These are phyloP conservation scores for Pseudogymnoascus destructans DNA, from an alignment of 2,329 filamentous ascomycete genomes.

Conservation along the genomic window DNA sequence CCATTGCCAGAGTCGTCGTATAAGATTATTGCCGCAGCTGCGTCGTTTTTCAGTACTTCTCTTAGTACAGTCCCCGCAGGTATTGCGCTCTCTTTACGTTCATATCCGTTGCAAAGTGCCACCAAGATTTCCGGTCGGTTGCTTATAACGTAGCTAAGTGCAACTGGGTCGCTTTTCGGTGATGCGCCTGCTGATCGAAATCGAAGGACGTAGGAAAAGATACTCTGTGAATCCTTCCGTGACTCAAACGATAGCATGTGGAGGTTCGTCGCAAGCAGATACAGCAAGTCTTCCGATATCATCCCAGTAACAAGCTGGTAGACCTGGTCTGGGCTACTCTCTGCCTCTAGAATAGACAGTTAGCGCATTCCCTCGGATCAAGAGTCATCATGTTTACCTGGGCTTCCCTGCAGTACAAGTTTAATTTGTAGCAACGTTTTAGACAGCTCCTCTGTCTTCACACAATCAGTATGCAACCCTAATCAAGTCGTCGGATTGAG, in stretches of 20 bases:
- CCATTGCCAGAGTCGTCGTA: constrained; percentile 73
- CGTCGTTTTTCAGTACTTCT: constrained; percentile 80
- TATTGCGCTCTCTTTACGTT: constrained; percentile 80
- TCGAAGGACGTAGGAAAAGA: constrained; percentile 88
- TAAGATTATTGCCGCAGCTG: constrained; percentile 77
- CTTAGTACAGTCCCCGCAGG: constrained; percentile 80
- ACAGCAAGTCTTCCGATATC: constrained; percentile 80
- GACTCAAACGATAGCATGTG: constrained; percentile 87
- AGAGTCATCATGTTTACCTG: constrained; percentile 44
- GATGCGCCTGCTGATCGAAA: constrained; percentile 60
- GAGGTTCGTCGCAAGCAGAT: constrained; percentile 68
- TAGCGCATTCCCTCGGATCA: not conserved
- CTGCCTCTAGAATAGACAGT: constrained; percentile 48
- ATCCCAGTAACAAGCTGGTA: constrained; percentile 73
- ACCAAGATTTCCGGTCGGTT: constrained; percentile 77
- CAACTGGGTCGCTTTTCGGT: constrained; percentile 61
- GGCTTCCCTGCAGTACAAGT: constrained; percentile 79
- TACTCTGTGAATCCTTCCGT: constrained; percentile 87
- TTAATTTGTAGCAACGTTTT: constrained; percentile 87
- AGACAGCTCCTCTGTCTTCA: constrained; percentile 72
- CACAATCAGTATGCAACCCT: constrained; percentile 10
- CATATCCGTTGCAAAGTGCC: constrained; percentile 79
- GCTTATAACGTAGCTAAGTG: constrained; percentile 78
- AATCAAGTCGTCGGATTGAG: not conserved
- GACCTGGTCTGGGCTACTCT: constrained; percentile 77